phyloP scores from a whole-genome alignment of 345 rosid genomes.

The Eucalyptus viminalis region DNA sequence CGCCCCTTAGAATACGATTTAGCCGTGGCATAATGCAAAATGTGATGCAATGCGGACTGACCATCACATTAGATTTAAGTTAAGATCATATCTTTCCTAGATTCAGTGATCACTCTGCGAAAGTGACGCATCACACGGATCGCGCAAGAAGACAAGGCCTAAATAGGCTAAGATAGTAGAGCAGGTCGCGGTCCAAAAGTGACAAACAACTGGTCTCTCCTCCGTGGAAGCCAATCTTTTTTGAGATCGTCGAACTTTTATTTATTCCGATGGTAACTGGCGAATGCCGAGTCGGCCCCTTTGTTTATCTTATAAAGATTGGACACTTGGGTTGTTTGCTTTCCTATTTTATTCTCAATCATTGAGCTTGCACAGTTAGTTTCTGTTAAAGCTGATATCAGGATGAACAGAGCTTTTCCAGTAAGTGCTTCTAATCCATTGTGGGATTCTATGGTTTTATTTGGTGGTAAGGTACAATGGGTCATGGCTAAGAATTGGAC shows the following conservation, averaged over 20 bases:
- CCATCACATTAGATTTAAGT: not conserved
- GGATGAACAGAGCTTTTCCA: not conserved
- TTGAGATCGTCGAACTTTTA: not conserved
- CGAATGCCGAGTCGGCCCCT: not conserved
- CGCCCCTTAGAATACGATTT: not conserved
- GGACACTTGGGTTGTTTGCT: not conserved
- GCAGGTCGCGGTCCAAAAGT: conserved; percentile 2
- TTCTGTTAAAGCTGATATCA: not conserved
- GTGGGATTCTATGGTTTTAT: not conserved
- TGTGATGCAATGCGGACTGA: conserved; percentile 2
- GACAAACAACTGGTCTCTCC: not conserved
- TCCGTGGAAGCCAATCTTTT: not conserved
- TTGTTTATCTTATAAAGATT: not conserved
- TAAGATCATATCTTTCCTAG: conserved; percentile 6
- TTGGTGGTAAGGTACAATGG: not conserved
- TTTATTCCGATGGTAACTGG: not conserved
- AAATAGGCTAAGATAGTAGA: not conserved
- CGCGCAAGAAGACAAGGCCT: not conserved
- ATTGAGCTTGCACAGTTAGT: not conserved
- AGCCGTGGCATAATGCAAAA: not conserved
- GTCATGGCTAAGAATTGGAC: not conserved
- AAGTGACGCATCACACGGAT: conserved; percentile 8
- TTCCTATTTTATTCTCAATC: not conserved
- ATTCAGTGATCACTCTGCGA: conserved; percentile 6
- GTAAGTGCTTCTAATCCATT: not conserved